Base-by-base conservation (phyloP, 306 rosid genomes). In the Nissolia schottii region DNA sequence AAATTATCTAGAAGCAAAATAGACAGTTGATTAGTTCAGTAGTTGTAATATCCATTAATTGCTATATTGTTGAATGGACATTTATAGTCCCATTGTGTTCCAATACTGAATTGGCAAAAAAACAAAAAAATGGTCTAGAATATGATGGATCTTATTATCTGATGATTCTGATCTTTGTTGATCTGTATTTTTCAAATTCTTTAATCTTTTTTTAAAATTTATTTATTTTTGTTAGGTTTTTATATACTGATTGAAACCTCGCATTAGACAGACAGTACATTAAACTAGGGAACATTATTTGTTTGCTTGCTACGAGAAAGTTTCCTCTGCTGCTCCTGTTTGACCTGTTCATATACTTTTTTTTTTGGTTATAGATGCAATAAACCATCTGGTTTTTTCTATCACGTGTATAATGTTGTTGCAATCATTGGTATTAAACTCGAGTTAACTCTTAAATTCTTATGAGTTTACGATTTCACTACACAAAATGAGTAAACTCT, bases 261-360 rank as follows among this genome's bases (percentile, higher is more conserved):
- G 2, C 31, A 3, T 15, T 7, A 29, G 43, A 8, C 24, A 29
- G 43, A 8, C 24, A 16, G 14, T 18, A 16, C 29, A 35, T 69
- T 69, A 37, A 25, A 35, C 35, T 22, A 18, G 14, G 38, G 23
- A 3, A 45, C 14, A n/a, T 71, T 43, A 58, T 50, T 49, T 49
- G 20, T 60, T 12, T 45, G 25, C 77, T 6, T 46, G 24, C 35
- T 10, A 2, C 9, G 25, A 60, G 7, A 37, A 37, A 2, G 7
- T 49, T 35, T 60, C 25, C 28, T 1, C 19, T 69, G 35, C 34
- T 60, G 5, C 74, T 80, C 56, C 24, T 62, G 48, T 51, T 73
- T 45, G 76, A 59, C 43, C 49, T 22, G 65, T 76, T 16, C 13
- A 15, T 57, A n/a, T 59, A 11, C 25, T 3, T 19, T 55, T 67